Percentiles rank a stretch among this genome's conserved stretches.
Conservation (phyloP, 495 filamentous ascomycete species). For the Amphirosellinia nigrospora region DNA sequence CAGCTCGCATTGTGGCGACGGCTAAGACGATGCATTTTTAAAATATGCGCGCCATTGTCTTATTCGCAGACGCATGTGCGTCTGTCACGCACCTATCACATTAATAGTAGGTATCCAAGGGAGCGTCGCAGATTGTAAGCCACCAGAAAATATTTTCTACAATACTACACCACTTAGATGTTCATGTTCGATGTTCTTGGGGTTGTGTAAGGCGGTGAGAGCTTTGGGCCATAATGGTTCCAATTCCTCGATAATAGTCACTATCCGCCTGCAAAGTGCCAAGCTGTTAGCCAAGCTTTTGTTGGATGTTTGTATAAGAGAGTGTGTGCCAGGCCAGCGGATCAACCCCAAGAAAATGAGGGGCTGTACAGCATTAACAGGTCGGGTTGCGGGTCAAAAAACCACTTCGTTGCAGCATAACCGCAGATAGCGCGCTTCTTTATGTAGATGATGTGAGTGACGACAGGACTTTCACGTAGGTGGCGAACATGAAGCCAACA, state of each 20-base stretch:
- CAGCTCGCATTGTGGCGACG: conserved; percentile 2
- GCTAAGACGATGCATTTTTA: background rate
- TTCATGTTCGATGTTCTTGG: background rate
- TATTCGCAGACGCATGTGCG: conserved; percentile 7
- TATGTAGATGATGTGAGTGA: conserved; percentile 5
- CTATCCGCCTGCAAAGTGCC: conserved; percentile 4
- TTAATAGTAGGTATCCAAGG: background rate
- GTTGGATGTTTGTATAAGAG: conserved; percentile 14
- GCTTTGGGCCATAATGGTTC: conserved; percentile 5
- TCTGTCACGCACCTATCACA: conserved; percentile 13
- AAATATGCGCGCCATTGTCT: conserved; percentile 16
- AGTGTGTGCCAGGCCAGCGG: conserved; percentile 20
- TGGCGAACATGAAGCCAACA: conserved; percentile 15
- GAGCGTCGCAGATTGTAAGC: conserved; percentile 2
- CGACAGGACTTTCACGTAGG: background rate
- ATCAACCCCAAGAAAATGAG: conserved; percentile 23
- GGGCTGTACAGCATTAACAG: conserved; percentile 11
- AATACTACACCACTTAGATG: background rate
- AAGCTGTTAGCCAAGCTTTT: conserved; percentile 19
- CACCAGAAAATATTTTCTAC: background rate
- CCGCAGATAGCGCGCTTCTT: conserved; percentile 24
- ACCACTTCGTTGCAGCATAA: conserved; percentile 14
- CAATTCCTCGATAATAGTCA: conserved; percentile 12
- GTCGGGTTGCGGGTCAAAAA: conserved; percentile 22
- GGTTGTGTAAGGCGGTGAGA: conserved; percentile 12